Evolutionary conservation across 2,329 filamentous ascomycete species (phyloP), one percentile per base, ranked within the genome.

Genomic region (Cordyceps cicadae): DNA sequence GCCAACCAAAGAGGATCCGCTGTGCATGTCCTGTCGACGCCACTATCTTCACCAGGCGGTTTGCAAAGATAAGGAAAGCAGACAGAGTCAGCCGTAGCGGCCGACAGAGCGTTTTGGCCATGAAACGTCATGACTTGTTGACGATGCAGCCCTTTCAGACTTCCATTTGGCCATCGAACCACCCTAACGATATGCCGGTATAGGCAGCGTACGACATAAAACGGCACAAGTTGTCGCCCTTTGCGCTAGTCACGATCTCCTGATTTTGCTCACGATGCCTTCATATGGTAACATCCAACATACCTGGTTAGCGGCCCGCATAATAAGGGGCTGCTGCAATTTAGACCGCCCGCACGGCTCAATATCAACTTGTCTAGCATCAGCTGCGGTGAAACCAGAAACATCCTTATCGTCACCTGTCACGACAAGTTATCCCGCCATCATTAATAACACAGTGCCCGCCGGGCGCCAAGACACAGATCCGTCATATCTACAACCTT

Each of bases 121-220:
- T 57, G 54, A 57, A 57, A 57, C 54, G 54, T 57, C 54, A 57
- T 57, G 54, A 39, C 54, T 49, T 49, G 52, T n/a, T n/a, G 15
- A 21, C 39, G 52, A 54, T 54, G 34, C 34, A 37, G 52, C 39
- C 21, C n/a, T 7, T 15, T 39, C 12, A 51, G 19, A 39, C 11
- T 3, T 21, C 41, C 14, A 2, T n/a, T 43, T n/a, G 15, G 15
- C 17, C 41, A 43, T 43, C 41, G 41, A 43, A n/a, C 41, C 41
- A 17, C 41, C 29, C 29, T 7, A 29, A 29, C 5, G 15, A 17
- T 6, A n/a, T 15, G 15, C n/a, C 15, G 15, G 41, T 1, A 37
- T 14, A 37, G 34, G 34, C 34, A 37, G 34, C 34, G 12, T 43
- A 15, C 41, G 41, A 43, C 41, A 43, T 43, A 15, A 43, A 15